phyloP scores from a whole-genome alignment of 1,284 basidiomycete species.

The Boletus hoseneyae region DNA sequence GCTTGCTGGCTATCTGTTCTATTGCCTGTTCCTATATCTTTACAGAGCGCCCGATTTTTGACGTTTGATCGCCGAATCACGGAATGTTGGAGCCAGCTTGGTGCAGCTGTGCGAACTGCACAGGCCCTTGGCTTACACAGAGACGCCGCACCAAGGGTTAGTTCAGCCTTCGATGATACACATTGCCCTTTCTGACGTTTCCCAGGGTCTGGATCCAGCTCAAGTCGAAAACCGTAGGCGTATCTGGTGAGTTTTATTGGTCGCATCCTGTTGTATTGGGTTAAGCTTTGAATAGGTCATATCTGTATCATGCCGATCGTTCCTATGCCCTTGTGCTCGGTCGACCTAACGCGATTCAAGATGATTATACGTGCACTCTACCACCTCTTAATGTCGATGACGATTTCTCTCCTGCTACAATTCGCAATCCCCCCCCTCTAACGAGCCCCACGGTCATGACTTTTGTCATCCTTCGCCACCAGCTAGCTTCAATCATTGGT shows the following conservation, averaged over 20 bases:
- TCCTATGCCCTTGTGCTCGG: slow-evolving; percentile 91
- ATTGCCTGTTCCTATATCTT: slow-evolving; percentile 13
- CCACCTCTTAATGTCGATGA: slow-evolving; percentile 85
- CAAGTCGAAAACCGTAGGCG: slow-evolving; percentile 88
- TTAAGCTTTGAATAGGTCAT: slow-evolving; percentile 55
- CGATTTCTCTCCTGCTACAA: slow-evolving; percentile 43
- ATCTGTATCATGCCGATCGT: slow-evolving; percentile 90
- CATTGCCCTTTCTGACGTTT: slow-evolving; percentile 8
- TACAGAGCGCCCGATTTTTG: slow-evolving; percentile 84
- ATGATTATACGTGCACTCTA: slow-evolving; percentile 80
- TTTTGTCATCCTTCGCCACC: slow-evolving; percentile 85
- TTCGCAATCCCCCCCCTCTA: slow-evolving; percentile 51
- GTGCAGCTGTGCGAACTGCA: slow-evolving; percentile 89
- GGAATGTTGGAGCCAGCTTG: slow-evolving; percentile 94
- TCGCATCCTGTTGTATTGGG: slow-evolving; percentile 1
- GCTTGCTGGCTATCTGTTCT: slow-evolving; percentile 22
- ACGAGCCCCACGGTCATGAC: slow-evolving; percentile 80
- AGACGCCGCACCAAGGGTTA: slow-evolving; percentile 83
- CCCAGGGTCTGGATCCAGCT: slow-evolving; percentile 70
- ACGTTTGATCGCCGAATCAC: slow-evolving; percentile 87
- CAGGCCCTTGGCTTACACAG: slow-evolving; percentile 93
- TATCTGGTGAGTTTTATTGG: slow-evolving; percentile 63
- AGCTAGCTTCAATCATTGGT: slow-evolving; percentile 82
- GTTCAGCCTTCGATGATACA: slow-evolving; percentile 22
- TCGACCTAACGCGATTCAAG: slow-evolving; percentile 84